Base-by-base conservation (phyloP, 2,329 filamentous ascomycete species). In the Ascocoryne sarcoides region DNA sequence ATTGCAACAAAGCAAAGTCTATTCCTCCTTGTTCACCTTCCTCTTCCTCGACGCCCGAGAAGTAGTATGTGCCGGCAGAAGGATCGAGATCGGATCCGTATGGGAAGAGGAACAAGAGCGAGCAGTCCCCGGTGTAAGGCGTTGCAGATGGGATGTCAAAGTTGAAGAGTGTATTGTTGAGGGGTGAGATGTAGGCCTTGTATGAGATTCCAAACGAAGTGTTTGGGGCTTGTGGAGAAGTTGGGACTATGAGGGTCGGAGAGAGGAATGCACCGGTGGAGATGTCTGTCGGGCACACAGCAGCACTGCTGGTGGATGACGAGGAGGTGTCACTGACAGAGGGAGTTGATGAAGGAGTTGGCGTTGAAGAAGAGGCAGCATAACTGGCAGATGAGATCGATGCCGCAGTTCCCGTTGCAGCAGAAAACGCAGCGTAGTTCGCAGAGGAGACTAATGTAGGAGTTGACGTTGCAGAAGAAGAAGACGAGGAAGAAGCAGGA, bases 51-150 rank as follows among this genome's bases (percentile, higher is more conserved):
- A 51, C 45, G 9, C 56, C 56, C 2, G 48, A 50, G 42, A 52
- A 59, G 18, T 45, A 47, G 40, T 49, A 58, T 8, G 32, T 42
- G 4, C 41, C 45, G 9, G 46, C 44, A 0, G 45, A 40, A 4
- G 45, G 49, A 23, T 46, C 46, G 19, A 53, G 43, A 3, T 52
- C 41, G 9, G 41, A 40, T n/a, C 33, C 39, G 40, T 41, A 56
- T 7, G 56, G 56, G 47, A 59, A 59, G 32, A 53, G 50, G 45
- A 59, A 59, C 32, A 59, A 17, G 1, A 59, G 47, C 3, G 54
- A 42, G 35, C 56, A 59, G 18, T 41, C 54, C 4, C 50, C 46
- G n/a, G 36, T 46, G 37, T 55, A 55, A 3, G 47, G 40, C 2
- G 30, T 18, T 1, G 31, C 30, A 9, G 39, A 18, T 3, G 54